Evolutionary conservation across 257 asterid species (phyloP).

Genomic region (Lycium barbarum): DNA sequence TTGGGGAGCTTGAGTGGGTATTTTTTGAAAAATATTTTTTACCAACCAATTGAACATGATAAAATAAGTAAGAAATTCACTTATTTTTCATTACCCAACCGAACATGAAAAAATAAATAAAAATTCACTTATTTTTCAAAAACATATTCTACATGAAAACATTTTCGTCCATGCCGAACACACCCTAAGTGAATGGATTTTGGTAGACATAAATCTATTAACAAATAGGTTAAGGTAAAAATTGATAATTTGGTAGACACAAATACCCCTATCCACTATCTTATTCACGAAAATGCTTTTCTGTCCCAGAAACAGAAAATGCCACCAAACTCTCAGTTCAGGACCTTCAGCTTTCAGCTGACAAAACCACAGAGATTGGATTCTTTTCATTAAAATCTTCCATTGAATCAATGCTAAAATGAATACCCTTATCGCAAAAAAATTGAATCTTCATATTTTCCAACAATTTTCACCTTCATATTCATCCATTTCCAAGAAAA

Average conservation of each 20-base stretch:
- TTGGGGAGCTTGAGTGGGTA: too few species aligned
- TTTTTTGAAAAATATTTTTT: too few species aligned
- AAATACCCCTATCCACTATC: background rate
- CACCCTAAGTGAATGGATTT: too few species aligned
- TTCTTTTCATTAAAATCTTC: slow-evolving; percentile 19
- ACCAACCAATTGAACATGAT: too few species aligned
- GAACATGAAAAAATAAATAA: too few species aligned
- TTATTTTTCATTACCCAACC: too few species aligned
- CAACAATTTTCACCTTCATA: slow-evolving; percentile 36
- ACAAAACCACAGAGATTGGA: background rate
- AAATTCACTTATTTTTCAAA: too few species aligned
- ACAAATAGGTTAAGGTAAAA: background rate
- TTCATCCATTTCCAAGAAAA: slow-evolving; percentile 32
- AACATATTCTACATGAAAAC: too few species aligned
- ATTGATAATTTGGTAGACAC: background rate
- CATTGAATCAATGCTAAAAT: slow-evolving; percentile 30
- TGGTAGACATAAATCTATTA: too few species aligned
- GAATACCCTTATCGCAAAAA: slow-evolving; percentile 57
- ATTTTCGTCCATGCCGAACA: too few species aligned
- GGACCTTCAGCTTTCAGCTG: slow-evolving; percentile 18
- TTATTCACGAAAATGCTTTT: background rate
- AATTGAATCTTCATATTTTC: slow-evolving; percentile 39
- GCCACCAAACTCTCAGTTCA: background rate
- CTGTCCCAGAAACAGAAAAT: background rate
- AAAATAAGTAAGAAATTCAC: too few species aligned